Evolutionary conservation across 768 basidiomycete species (phyloP).

Genomic region (Boletus reticuloceps): DNA sequence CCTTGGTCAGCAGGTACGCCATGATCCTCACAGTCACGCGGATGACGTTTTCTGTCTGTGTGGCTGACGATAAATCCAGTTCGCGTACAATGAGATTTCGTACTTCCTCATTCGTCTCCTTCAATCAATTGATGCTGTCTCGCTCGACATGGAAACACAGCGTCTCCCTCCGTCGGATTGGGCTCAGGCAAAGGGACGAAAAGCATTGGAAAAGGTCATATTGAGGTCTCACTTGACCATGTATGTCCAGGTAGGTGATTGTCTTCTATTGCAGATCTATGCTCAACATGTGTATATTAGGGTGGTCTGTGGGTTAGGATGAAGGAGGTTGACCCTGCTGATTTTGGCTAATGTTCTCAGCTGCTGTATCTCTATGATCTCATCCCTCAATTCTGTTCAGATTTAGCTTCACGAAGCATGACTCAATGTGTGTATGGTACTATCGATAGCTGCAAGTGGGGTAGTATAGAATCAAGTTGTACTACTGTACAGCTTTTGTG

Average conservation of each 20-base stretch:
- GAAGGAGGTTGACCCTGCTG: conserved; percentile 9
- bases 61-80: conserved; percentile 26
- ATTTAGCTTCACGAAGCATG: no score
- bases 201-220: conserved; percentile 40
- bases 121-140: conserved; percentile 45
- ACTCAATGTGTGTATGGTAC: no score
- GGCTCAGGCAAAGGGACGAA: conserved; percentile 32
- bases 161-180: conserved; percentile 33
- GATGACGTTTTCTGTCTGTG: not conserved
- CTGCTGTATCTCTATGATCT: no score
- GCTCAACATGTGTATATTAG: conserved; percentile 33
- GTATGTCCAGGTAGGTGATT: conserved; percentile 39
- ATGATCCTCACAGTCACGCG: conserved; percentile 39
- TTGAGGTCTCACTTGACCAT: conserved; percentile 41
- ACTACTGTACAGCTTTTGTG: no score
- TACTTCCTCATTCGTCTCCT: conserved; percentile 53
- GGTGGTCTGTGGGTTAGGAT: conserved; percentile 27
- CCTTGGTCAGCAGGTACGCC: conserved; percentile 49
- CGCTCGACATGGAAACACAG: conserved; percentile 38
- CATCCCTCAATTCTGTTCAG: no score
- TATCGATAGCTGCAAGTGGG: no score
- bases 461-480: no score
- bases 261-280: conserved; percentile 49
- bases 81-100: conserved; percentile 54
- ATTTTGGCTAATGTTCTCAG: no score